Conservation (phyloP, 768 basidiomycete species). For the Cyclocybe aegerita region DNA sequence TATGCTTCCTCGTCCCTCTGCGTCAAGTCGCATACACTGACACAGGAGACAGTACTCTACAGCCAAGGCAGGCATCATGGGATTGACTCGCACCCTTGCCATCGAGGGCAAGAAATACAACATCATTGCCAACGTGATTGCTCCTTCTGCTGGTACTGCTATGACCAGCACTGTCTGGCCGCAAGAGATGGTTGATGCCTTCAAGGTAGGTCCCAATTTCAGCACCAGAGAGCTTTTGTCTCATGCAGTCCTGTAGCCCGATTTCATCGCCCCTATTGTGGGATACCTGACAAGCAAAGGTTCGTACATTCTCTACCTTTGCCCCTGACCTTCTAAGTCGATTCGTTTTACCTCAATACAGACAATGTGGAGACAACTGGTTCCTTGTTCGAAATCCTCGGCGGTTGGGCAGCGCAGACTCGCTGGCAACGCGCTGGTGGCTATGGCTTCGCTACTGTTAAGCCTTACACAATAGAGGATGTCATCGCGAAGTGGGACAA, state of each 20-base stretch:
- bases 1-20: slow-evolving; percentile 24
- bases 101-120: slow-evolving; percentile 91
- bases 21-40: slow-evolving; percentile 5
- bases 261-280: slow-evolving; percentile 90
- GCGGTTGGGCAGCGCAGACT: slow-evolving; percentile 90
- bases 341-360: slow-evolving; percentile 15
- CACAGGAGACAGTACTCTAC: slow-evolving; percentile 66
- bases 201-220: slow-evolving; percentile 58
- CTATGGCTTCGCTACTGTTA: slow-evolving; percentile 81
- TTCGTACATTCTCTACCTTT: slow-evolving; percentile 18
- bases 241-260: slow-evolving; percentile 51
- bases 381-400: slow-evolving; percentile 80
- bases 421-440: slow-evolving; percentile 93
- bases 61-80: slow-evolving; percentile 90
- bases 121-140: slow-evolving; percentile 87
- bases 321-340: neutral
- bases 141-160: slow-evolving; percentile 86
- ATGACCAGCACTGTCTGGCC: slow-evolving; percentile 90
- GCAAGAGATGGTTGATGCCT: slow-evolving; percentile 83
- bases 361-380: slow-evolving; percentile 76
- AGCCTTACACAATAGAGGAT: slow-evolving; percentile 76
- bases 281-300: slow-evolving; percentile 84
- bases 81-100: slow-evolving; percentile 85
- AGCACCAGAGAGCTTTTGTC: neutral
- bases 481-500: slow-evolving; percentile 75